Conservation (phyloP, 177 flowering plant species). For the Vitis hybrid region DNA sequence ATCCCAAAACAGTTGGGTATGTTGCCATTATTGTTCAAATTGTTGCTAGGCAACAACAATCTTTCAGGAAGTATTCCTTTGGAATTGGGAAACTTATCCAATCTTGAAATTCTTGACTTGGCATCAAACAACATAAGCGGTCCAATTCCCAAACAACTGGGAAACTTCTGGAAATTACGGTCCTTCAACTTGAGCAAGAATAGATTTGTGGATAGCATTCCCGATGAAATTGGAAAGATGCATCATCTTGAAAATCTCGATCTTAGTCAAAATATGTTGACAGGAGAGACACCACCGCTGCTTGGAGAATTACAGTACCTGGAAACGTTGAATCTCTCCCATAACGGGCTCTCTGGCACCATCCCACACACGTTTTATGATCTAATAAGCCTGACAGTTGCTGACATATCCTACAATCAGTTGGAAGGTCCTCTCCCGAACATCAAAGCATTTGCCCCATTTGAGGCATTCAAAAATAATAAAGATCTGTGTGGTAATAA, state of each 20-base stretch:
- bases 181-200: conserved; percentile 18
- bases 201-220: conserved; percentile 7
- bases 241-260: conserved; percentile 11
- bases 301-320: conserved; percentile 14
- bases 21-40: not conserved
- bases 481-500: conserved; percentile 7
- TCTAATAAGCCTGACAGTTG: conserved; percentile 10
- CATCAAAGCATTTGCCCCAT: conserved; percentile 12
- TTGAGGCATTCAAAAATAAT: conserved; percentile 14
- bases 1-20: conserved; percentile 12
- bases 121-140: conserved; percentile 12
- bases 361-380: too few species aligned
- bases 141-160: conserved; percentile 4
- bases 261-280: conserved; percentile 19
- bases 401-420: conserved; percentile 29
- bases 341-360: too few species aligned
- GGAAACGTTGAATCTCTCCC: conserved; percentile 10
- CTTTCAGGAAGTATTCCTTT: conserved; percentile 17
- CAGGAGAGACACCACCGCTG: conserved; percentile 22
- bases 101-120: conserved; percentile 14
- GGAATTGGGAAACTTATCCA: conserved; percentile 9
- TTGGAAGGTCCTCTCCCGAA: conserved; percentile 28
- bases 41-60: conserved; percentile 11
- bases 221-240: conserved; percentile 5
- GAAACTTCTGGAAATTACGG: not conserved